phyloP scores from a whole-genome alignment of 805 yeast species.

The Maudiozyma serrabonitensis region DNA sequence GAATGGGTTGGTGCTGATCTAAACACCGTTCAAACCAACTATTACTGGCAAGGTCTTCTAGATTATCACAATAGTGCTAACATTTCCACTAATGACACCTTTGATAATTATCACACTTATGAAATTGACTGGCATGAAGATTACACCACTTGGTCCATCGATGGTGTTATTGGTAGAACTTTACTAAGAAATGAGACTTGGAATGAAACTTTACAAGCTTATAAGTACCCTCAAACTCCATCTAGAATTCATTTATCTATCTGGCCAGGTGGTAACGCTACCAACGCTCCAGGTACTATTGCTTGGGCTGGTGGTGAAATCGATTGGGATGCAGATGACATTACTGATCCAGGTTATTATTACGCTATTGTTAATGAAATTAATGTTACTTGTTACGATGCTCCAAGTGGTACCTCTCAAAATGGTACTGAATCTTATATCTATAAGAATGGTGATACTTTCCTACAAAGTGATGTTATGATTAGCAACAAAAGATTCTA shows the following conservation, averaged over 20 bases:
- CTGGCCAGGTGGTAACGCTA: conserved; percentile 66
- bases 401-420: conserved; percentile 46
- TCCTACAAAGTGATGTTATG: conserved; percentile 39
- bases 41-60: conserved; percentile 63
- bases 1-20: conserved; percentile 77
- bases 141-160: conserved; percentile 57
- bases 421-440: conserved; percentile 43
- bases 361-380: conserved; percentile 55
- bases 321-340: conserved; percentile 72
- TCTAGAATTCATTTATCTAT: conserved; percentile 60
- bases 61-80: conserved; percentile 55
- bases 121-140: conserved; percentile 79
- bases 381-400: conserved; percentile 58
- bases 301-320: conserved; percentile 86
- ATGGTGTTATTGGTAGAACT: conserved; percentile 59
- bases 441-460: conserved; percentile 41
- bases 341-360: conserved; percentile 70
- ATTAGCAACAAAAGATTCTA: conserved; percentile 55
- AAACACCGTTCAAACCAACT: conserved; percentile 64
- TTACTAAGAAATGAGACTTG: conserved; percentile 50
- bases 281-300: conserved; percentile 51
- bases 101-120: conserved; percentile 61
- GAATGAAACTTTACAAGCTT: conserved; percentile 49
- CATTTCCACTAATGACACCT: conserved; percentile 38
- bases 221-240: conserved; percentile 65